A percentile compares a stretch with the other conserved stretches of the same genome.
Evolutionary conservation across 139 green algal genomes (phyloP).

Genomic region (Monoraphidium neglectum): DNA sequence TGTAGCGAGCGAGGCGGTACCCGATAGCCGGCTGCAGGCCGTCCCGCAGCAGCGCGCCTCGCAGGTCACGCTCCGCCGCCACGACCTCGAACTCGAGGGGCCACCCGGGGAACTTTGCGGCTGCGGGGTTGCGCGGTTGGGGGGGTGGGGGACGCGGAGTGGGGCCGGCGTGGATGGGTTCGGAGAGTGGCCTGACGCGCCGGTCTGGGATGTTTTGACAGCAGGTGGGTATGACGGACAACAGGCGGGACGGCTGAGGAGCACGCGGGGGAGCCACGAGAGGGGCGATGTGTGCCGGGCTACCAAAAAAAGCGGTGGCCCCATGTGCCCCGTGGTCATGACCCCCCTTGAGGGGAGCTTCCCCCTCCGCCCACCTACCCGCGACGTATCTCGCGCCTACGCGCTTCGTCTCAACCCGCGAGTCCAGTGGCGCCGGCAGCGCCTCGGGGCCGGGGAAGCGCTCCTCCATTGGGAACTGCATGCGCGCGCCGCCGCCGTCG

Average conservation of each 20-base stretch:
- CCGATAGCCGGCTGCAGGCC: constrained; percentile 16
- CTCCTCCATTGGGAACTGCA: constrained; percentile 55
- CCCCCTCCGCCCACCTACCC: too few relatives aligned
- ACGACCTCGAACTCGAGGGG: constrained; percentile 52
- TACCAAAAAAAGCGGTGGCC: too few relatives aligned
- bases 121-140: constrained; percentile 35
- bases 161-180: constrained; percentile 3
- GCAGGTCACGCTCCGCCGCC: constrained; percentile 35
- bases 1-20: constrained; percentile 73
- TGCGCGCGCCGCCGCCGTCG: neutral
- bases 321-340: too few relatives aligned
- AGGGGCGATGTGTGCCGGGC: too few relatives aligned
- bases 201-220: too few relatives aligned
- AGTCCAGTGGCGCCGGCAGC: too few relatives aligned
- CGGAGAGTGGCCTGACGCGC: neutral
- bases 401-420: too few relatives aligned
- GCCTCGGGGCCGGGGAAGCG: constrained; percentile 6
- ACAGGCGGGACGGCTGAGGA: too few relatives aligned
- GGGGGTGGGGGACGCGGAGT: neutral
- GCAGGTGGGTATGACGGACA: too few relatives aligned
- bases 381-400: too few relatives aligned
- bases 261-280: too few relatives aligned
- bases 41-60: constrained; percentile 31
- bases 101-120: constrained; percentile 43
- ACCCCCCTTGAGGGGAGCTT: too few relatives aligned